Conservation (phyloP, 257 asterid species). For the Jasminum sambac region DNA sequence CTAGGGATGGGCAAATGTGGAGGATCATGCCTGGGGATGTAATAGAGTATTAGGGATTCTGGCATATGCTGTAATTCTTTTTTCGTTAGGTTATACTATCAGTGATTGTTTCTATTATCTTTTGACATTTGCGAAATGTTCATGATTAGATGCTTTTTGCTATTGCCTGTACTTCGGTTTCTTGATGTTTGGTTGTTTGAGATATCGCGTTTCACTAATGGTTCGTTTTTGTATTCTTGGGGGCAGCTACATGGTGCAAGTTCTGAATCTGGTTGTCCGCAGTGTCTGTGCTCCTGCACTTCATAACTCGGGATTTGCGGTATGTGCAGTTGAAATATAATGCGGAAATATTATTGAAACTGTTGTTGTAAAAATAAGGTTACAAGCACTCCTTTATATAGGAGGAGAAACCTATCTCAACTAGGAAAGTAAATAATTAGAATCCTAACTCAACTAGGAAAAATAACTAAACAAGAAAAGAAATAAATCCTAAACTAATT, state of each 20-base stretch:
- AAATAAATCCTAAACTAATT: too few relatives aligned
- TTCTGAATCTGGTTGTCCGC: slow-evolving; percentile 74
- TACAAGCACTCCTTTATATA: too few relatives aligned
- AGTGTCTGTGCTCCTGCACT: slow-evolving; percentile 85
- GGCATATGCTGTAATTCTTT: slow-evolving; percentile 14
- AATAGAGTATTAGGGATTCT: not conserved
- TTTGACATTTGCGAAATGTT: slow-evolving; percentile 8
- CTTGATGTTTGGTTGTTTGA: slow-evolving; percentile 10
- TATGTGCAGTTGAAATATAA: too few relatives aligned
- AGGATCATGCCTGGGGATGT: not conserved
- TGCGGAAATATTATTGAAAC: too few relatives aligned
- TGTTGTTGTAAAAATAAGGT: too few relatives aligned
- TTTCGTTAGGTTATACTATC: not conserved
- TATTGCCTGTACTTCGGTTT: not conserved
- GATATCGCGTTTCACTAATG: slow-evolving; percentile 26
- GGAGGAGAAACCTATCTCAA: too few relatives aligned
- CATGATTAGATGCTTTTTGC: slow-evolving; percentile 9
- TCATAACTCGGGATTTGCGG: slow-evolving; percentile 99
- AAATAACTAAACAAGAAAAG: too few relatives aligned
- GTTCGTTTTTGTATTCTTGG: slow-evolving; percentile 25
- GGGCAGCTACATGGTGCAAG: slow-evolving; percentile 92
- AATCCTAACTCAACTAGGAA: too few relatives aligned
- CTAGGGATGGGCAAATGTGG: not conserved
- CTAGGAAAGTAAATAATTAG: too few relatives aligned
- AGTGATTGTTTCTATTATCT: slow-evolving; percentile 1